Conservation (phyloP, 2,329 filamentous ascomycete species). For the Stylonectria norvegica region DNA sequence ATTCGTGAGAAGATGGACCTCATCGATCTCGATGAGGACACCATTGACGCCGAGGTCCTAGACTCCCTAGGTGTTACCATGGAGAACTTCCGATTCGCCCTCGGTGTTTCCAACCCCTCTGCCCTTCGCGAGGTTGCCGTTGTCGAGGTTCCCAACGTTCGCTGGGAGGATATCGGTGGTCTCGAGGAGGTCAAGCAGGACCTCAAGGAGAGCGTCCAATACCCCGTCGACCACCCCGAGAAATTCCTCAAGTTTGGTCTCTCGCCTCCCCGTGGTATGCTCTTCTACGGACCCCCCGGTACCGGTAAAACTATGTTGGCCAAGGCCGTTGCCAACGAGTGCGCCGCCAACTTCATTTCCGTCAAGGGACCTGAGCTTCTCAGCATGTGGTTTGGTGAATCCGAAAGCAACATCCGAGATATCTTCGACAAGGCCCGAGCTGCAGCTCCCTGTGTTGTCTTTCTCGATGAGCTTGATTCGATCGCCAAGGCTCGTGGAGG, state of each 20-base stretch:
- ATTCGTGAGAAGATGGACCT: constrained; percentile 99
- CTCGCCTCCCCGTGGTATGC: constrained; percentile 93
- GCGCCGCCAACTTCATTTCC: constrained; percentile 98
- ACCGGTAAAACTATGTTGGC: constrained; percentile 99
- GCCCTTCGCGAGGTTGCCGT: constrained; percentile 98
- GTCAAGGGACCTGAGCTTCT: constrained; percentile 97
- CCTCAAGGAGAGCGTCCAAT: constrained; percentile 97
- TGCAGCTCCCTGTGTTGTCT: constrained; percentile 95
- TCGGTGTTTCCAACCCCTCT: constrained; percentile 97
- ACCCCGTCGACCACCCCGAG: constrained; percentile 98
- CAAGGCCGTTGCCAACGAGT: constrained; percentile 99
- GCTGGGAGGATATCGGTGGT: constrained; percentile 99
- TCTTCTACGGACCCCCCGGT: constrained; percentile 98
- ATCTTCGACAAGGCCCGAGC: constrained; percentile 99
- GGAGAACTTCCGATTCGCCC: constrained; percentile 99
- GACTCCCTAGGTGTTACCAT: constrained; percentile 98
- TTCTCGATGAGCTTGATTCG: constrained; percentile 97
- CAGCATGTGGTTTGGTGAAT: constrained; percentile 99
- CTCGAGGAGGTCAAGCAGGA: constrained; percentile 98
- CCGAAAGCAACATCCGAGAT: constrained; percentile 98
- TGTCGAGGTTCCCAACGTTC: constrained; percentile 97
- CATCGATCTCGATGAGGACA: constrained; percentile 97
- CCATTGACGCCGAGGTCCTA: constrained; percentile 96
- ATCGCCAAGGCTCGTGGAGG: constrained; percentile 99
- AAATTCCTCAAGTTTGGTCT: constrained; percentile 99